Evolutionary conservation across 2,329 filamentous ascomycete genomes (phyloP), one percentile per base, ranked within the genome.

Genomic region (Fusarium sp.): DNA sequence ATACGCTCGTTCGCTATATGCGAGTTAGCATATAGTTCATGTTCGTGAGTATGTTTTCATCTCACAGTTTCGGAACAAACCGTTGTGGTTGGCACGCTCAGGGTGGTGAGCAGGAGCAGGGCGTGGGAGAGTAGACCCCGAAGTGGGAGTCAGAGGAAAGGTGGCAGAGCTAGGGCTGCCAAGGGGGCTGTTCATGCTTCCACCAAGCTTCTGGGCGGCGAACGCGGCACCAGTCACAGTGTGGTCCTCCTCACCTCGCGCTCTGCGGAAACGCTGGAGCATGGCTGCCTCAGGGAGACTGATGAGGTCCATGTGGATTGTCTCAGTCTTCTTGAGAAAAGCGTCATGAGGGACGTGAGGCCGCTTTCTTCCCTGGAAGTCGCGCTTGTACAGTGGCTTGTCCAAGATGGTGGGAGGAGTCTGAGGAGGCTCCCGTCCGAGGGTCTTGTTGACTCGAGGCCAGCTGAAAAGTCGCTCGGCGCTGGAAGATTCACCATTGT

Each of bases 191-290:
- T 80, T 48, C 80, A 78, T 10, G 70, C 75, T n/a, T 37, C 58
- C 23, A 37, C 48, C 14, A 25, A 23, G 25, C 45, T 52, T 52
- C 23, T 27, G 11, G 25, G 45, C 43, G 2, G 39, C 78, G 66
- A 83, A 83, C 0, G 77, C 78, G 2, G 71, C 67, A 3, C 73
- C 77, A 5, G 73, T 67, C 37, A 82, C 79, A 1, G 81, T 84
- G 56, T 84, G 82, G 39, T 84, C 83, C 63, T 84, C 83, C 56
- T 84, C 81, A 8, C 82, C 83, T 16, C 81, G 68, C 20, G 81
- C 77, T 45, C 81, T 70, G 23, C 82, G 80, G 27, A 79, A 75
- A 9, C 77, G 77, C 54, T 84, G 83, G 20, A 81, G 32, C 68
- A 78, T 78, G 3, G 82, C 82, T 16, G 83, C 83, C 39, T 84